Base-by-base conservation (phyloP, 78 protist genomes). In the Dictyostelium intermedium region DNA sequence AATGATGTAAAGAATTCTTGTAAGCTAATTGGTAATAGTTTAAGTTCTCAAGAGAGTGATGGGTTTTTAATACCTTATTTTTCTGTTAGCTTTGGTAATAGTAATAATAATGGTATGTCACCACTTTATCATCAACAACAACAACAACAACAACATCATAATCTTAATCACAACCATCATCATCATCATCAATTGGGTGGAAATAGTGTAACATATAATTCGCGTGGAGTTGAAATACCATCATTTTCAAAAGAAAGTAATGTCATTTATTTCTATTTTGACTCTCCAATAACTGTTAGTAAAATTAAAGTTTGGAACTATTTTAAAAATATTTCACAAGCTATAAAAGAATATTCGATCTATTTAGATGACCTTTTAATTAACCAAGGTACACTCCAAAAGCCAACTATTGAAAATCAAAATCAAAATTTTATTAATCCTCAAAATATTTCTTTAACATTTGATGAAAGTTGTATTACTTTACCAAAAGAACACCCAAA, bases 221-320 rank as follows among this genome's bases (percentile, higher is more conserved):
- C 66, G 7, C 34, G 25, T 93, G 32, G 84, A 13, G 25, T 25
- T 61, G 41, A 35, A 53, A 39, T 92, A 92, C 89, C 45, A 41
- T 92, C 79, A 18, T 72, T 72, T 72, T 72, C 63, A 77, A 77
- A 77, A 41, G 63, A 77, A n/a, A 77, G 41, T 41, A 35, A 77
- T 41, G 82, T 77, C 10, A 41, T 41, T 20, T 74, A 41, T 23
- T 20, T 91, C 16, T 91, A 60, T 69, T 91, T 95, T 50, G 85
- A 92, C 37, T 23, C 50, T n/a, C 97, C 97, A 16, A 80, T 93
- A 7, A 41, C 82, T 14, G 13, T 96, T 16, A n/a, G 79, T 47
- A 85, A 53, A 74, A 6, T 95, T 41, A 85, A 39, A 43, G 18
- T 97, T n/a, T 97, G 97, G 97, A 97, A 97, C 84, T 96, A 96